Evolutionary conservation across 176 grass and related monocot species (phyloP), one percentile per base, ranked within the genome.

Genomic region (Aegilops bicornis): DNA sequence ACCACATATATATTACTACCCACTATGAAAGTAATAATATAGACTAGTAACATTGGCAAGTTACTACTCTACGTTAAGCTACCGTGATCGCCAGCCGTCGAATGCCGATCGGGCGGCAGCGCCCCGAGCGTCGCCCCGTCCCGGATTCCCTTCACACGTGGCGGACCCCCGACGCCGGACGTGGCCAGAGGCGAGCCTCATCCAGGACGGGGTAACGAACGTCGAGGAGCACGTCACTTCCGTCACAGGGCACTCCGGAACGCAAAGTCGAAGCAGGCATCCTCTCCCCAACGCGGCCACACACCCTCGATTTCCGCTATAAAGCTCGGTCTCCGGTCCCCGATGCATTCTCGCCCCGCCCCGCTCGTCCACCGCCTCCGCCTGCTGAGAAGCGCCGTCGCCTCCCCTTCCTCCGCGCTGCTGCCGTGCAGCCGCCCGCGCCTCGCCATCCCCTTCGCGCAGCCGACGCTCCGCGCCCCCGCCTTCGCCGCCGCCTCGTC

Each of bases 121-220:
- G n/a, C n/a, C n/a, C n/a, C n/a, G n/a, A n/a, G n/a, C n/a, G n/a
- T n/a, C 2, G 2, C 19, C 29, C 54, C 15, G n/a, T 23, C 30
- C 15, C 24, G 2, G 29, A 20, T 83, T 27, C 31, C 5, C 4
- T 39, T 56, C 80, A 71, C 32, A 82, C 66, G 80, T 82, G 80
- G 80, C 80, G 47, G 2, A 22, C 80, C 20, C 20, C 11, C 30
- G 45, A 59, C 69, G n/a, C 2, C 43, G 20, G 24, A 87, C 86
- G 86, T 87, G 86, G 79, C 60, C 16, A 63, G 78, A 27, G 25
- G 69, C n/a, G 43, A 22, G n/a, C 27, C 78, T 30, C 78, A 47
- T 9, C 67, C 17, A 69, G 19, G 56, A n/a, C n/a, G n/a, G n/a
- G n/a, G n/a, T n/a, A n/a, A 29, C 20, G 56, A 36, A 17, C 13